Conservation (phyloP, 192 early-diverging fungal species). For the Pilobolus umbonatus region DNA sequence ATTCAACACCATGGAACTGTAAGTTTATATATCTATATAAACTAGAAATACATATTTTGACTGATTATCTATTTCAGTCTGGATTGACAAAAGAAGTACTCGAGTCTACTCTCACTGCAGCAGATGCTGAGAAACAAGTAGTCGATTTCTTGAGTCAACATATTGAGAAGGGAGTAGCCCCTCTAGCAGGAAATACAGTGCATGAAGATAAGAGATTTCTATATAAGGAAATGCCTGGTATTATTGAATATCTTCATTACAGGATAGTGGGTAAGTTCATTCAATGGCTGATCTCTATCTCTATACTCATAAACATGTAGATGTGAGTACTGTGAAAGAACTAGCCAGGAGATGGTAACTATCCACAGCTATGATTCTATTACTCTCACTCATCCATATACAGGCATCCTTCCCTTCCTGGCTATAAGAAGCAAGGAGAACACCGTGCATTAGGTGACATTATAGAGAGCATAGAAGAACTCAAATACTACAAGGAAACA, state of each 20-base stretch:
- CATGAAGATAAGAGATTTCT: conserved; percentile 89
- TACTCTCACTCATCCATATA: too few relatives aligned
- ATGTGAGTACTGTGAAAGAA: conserved; percentile 93
- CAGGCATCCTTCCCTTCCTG: too few relatives aligned
- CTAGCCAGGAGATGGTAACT: conserved; percentile 70
- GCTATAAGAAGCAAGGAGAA: conserved; percentile 48
- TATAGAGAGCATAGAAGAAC: conserved; percentile 83
- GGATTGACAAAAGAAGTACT: conserved; percentile 78
- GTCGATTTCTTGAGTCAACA: conserved; percentile 71
- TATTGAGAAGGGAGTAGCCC: conserved; percentile 56
- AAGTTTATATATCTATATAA: conserved; percentile 23
- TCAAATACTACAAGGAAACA: conserved; percentile 70
- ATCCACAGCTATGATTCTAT: conserved; percentile 29
- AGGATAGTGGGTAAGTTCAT: conserved; percentile 59
- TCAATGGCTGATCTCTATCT: too few relatives aligned
- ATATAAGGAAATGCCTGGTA: conserved; percentile 68
- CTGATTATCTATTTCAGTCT: conserved; percentile 36
- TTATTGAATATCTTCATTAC: conserved; percentile 79
- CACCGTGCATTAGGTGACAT: conserved; percentile 93
- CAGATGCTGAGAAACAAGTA: conserved; percentile 67
- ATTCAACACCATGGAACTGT: conserved; percentile 76
- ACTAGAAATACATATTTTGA: neutral
- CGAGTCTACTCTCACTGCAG: conserved; percentile 56
- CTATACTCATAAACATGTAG: too few relatives aligned
- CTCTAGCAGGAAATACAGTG: conserved; percentile 90